Evolutionary conservation across 164 flowering plant genomes (phyloP), one percentile per base, ranked within the genome.

Genomic region (Tetracentron sinense): DNA sequence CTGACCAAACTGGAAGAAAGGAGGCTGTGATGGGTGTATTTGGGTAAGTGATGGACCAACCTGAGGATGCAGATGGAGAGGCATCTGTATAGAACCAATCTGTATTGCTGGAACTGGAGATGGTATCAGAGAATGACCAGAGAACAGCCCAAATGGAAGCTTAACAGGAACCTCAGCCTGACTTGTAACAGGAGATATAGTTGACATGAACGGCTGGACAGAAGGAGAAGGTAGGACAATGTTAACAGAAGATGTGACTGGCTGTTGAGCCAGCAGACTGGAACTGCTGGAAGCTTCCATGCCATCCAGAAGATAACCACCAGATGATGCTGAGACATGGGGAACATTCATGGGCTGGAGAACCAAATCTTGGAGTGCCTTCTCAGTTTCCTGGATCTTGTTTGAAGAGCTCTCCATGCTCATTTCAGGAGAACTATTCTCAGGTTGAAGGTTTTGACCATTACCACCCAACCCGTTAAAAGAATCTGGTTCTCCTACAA

Each of bases 1-100:
- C 79, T 94, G 99, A 66, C 99, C 97, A 83, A 94, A 94, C 73
- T 91, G 99, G 72, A 91, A 89, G 62, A 86, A 72, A 16, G 97
- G 90, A 67, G 92, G 81, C 58, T 79, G 92, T 33, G 96, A 72
- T 48, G 83, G 80, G 67, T 83, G 97, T 58, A 86, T 60, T 66
- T 87, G 95, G 38, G 84, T 42, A 56, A 88, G 70, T 31, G 98
- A 80, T 42, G 84, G 74, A 35, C 87, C 89, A 71, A 85, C 83
- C 42, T 81, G 96, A 19, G 85, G 88, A 71, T 85, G 94, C 25
- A 93, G 73, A 73, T 85, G 94, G 54, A 94, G 88, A 64, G 99
- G 99, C 97, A 94, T 94, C 81, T 86, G 96, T 58, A 94, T 94
- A 29, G 99, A 94, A 64, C 99, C 99, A 72, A 94, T 94, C 77